Evolutionary conservation across 116 monocot genomes (phyloP), one percentile per base, ranked within the genome.

Genomic region (Dioscorea cayenensis): DNA sequence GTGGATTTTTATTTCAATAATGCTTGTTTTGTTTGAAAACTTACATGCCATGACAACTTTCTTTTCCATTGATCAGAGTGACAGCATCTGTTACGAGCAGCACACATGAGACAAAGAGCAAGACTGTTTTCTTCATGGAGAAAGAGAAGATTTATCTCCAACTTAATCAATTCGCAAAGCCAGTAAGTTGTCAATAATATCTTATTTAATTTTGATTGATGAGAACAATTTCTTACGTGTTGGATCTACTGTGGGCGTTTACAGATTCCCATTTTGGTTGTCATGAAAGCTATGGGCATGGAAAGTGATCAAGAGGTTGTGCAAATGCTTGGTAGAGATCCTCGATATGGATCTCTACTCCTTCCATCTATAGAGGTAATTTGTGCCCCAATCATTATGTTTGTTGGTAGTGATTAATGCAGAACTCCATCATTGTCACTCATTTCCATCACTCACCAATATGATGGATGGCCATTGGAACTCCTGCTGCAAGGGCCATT

Each of bases 271-370:
- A 85, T 97, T 43, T 77, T 97, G 71, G 84, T 92, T 28, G 76
- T 97, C 37, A 86, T 97, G 80, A 97, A 83, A 64, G 92, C 96
- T 22, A 83, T 97, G 96, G 96, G 96, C 35, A 83, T 90, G 84
- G 96, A 92, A 77, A 88, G 83, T 67, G 96, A 97, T 75, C 96
- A 97, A 79, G 96, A 97, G 69, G 79, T 90, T 60, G 90, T 92
- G 36, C 93, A 90, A 79, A 92, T 97, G 96, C 72, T 97, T 67
- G 96, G 96, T 64, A 87, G 96, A 80, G 84, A 97, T 81, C 96
- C 96, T 55, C 75, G 77, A 61, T 97, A 97, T 88, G 80, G 81
- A 63, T 61, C 63, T 74, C 88, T 92, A 43, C 86, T 97, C 51
- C 83, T 83, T 32, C 92, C 90, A 69, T 97, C 96, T 28, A 76